Evolutionary conservation across 345 rosid species (phyloP).

Genomic region (Hypericum androsaemum): DNA sequence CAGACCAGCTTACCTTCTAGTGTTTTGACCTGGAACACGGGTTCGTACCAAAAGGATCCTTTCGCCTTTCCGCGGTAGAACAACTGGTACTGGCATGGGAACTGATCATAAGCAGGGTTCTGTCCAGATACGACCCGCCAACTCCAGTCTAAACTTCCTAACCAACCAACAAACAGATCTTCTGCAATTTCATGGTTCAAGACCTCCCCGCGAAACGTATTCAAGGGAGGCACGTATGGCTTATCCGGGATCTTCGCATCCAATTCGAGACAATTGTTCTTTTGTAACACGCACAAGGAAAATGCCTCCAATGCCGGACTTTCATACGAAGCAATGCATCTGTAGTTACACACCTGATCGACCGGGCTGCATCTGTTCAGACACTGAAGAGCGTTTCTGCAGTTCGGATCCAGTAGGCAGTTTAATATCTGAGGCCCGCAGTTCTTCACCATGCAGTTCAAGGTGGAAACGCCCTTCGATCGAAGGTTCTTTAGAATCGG

Average conservation of each 20-base stretch:
- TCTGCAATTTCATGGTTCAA: constrained; percentile 62
- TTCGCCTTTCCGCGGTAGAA: constrained; percentile 87
- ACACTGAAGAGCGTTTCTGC: constrained; percentile 90
- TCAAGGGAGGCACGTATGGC: constrained; percentile 63
- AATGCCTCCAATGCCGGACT: constrained; percentile 76
- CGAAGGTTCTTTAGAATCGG: constrained; percentile 69
- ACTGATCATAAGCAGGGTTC: constrained; percentile 93
- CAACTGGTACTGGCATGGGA: constrained; percentile 89
- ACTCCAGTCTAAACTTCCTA: constrained; percentile 73
- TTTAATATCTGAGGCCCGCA: constrained; percentile 78
- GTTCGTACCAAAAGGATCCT: constrained; percentile 91
- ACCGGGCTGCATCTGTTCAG: constrained; percentile 84
- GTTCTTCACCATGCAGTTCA: constrained; percentile 73
- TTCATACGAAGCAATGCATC: constrained; percentile 93
- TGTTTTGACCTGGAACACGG: constrained; percentile 74
- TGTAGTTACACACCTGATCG: constrained; percentile 85
- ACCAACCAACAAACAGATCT: constrained; percentile 89
- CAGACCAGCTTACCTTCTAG: constrained; percentile 67
- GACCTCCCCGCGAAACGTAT: constrained; percentile 44
- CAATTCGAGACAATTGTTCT: constrained; percentile 69
- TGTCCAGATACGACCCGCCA: constrained; percentile 95
- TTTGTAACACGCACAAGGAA: constrained; percentile 77
- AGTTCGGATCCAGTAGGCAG: constrained; percentile 74
- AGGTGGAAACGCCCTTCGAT: constrained; percentile 79
- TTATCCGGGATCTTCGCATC: constrained; percentile 72